These are phyloP conservation scores for Abelmoschus esculentus DNA, from an alignment of 345 rosid species.

Conservation along the genomic window DNA sequence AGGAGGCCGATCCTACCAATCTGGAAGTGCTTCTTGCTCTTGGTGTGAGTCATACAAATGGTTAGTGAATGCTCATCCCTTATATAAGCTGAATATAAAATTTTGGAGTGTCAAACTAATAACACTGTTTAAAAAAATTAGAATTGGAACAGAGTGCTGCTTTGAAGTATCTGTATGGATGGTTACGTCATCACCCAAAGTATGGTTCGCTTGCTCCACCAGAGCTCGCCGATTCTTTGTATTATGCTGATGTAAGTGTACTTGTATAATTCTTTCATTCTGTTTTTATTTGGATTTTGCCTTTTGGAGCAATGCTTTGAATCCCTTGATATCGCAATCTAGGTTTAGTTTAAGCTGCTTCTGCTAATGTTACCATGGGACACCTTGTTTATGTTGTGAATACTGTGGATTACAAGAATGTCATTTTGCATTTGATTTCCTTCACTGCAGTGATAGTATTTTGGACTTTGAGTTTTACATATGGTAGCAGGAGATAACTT, in stretches of 20 bases:
- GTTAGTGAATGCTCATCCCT: constrained; percentile 34
- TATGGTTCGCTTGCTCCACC: constrained; percentile 66
- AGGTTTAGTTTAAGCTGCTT: not conserved
- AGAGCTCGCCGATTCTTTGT: constrained; percentile 56
- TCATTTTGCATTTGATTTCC: not conserved
- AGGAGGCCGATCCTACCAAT: constrained; percentile 90
- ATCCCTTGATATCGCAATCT: constrained; percentile 4
- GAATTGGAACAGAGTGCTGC: constrained; percentile 97
- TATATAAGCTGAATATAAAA: not conserved
- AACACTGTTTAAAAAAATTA: constrained; percentile 22
- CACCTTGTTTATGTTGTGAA: not conserved
- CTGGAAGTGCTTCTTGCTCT: constrained; percentile 98
- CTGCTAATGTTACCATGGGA: not conserved
- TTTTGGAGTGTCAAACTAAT: constrained; percentile 8
- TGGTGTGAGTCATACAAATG: constrained; percentile 98
- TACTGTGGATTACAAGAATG: not conserved
- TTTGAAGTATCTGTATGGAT: constrained; percentile 79
- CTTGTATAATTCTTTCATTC: not conserved
- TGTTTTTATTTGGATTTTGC: not conserved
- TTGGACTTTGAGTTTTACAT: not conserved
- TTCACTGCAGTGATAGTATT: not conserved
- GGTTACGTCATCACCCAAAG: constrained; percentile 85
- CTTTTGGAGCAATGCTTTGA: not conserved
- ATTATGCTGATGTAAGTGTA: constrained; percentile 77
- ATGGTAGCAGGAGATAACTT: not conserved